Conservation (phyloP, 225 moss, liverwort and hornwort genomes). For the Marchantia polymorpha region DNA sequence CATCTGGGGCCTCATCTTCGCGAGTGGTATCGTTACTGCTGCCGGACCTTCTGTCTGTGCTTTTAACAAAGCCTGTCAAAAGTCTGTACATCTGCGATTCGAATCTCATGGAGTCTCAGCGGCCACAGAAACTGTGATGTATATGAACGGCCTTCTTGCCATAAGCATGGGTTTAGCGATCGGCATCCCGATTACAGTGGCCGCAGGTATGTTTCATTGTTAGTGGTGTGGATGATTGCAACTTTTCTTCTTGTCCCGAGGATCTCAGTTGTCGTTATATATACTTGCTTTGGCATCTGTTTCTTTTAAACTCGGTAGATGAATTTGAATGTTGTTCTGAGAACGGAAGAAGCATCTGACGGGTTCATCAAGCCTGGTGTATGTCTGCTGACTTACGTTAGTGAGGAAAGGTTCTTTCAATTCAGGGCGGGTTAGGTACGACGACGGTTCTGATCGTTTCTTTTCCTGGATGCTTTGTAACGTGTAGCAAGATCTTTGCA, state of each 20-base stretch:
- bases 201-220: constrained; percentile 45
- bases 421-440: neutral
- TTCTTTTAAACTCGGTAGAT: neutral
- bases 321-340: neutral
- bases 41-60: constrained; percentile 56
- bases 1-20: constrained; percentile 69
- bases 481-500: constrained; percentile 45
- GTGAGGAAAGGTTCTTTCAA: neutral
- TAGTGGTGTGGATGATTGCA: no score
- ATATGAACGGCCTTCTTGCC: constrained; percentile 56
- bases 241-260: no score
- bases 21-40: constrained; percentile 65
- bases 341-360: neutral
- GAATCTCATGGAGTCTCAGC: constrained; percentile 36
- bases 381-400: neutral
- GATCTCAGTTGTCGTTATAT: no score
- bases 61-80: constrained; percentile 41
- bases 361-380: no score
- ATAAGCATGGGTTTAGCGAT: constrained; percentile 57
- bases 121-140: constrained; percentile 42
- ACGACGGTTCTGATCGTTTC: neutral
- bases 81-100: constrained; percentile 33
- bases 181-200: constrained; percentile 67
- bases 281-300: neutral
- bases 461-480: neutral